Evolutionary conservation across 805 yeast genomes (phyloP).

Genomic region (Metschnikowia amazonensis): DNA sequence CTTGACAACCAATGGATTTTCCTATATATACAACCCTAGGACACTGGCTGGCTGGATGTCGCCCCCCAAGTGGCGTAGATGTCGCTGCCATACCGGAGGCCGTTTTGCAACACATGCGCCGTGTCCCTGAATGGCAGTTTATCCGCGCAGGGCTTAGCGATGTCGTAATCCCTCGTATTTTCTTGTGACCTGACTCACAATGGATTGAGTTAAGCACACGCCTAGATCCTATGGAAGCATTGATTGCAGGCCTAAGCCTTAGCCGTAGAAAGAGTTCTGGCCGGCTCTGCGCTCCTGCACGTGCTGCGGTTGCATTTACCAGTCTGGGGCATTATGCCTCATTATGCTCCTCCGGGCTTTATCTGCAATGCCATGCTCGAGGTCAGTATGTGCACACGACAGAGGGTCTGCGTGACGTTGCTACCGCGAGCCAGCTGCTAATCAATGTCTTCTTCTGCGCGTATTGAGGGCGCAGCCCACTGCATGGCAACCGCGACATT

Average conservation of each 20-base stretch:
- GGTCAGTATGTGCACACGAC: conserved; percentile 2
- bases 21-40: too few species aligned
- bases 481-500: conserved; percentile 4
- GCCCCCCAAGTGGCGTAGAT: too few species aligned
- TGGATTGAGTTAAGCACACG: background rate
- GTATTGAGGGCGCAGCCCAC: background rate
- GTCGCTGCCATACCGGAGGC: too few species aligned
- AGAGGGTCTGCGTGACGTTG: background rate
- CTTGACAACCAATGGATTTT: background rate
- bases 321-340: background rate
- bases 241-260: background rate
- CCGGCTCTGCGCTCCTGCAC: background rate
- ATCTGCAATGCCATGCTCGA: background rate
- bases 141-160: background rate
- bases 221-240: background rate
- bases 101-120: background rate
- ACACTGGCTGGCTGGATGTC: too few species aligned
- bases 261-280: background rate
- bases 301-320: background rate
- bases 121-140: background rate
- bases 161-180: background rate
- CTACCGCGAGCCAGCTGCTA: background rate
- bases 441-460: conserved; percentile 4
- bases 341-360: background rate
- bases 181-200: background rate